phyloP scores from a whole-genome alignment of 2,329 filamentous ascomycete genomes.

The Nemania sp. region DNA sequence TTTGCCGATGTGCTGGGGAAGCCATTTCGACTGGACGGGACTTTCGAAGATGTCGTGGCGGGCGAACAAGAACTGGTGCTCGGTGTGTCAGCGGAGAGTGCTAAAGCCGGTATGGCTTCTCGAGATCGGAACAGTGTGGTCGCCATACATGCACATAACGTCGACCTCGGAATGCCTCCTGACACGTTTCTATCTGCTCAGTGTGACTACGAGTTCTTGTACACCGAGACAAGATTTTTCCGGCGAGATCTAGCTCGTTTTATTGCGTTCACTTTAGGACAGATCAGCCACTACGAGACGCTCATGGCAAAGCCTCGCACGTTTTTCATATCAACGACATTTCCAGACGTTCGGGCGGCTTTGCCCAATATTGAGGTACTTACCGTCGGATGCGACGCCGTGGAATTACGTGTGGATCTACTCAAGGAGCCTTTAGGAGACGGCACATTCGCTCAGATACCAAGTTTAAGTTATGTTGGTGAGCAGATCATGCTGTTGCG shows the following conservation, averaged over 20 bases:
- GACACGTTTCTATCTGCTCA: conserved; percentile 65
- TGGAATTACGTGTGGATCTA: conserved; percentile 83
- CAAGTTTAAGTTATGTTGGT: conserved; percentile 81
- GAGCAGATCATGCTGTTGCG: conserved; percentile 84
- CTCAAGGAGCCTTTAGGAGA: conserved; percentile 70
- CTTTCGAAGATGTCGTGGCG: conserved; percentile 56
- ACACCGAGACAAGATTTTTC: conserved; percentile 72
- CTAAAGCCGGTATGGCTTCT: conserved; percentile 60
- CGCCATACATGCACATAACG: conserved; percentile 75
- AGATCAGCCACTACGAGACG: conserved; percentile 76
- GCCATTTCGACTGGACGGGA: conserved; percentile 62
- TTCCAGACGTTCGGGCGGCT: conserved; percentile 81
- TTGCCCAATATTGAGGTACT: conserved; percentile 84
- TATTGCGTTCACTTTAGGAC: conserved; percentile 76
- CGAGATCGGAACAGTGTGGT: conserved; percentile 64
- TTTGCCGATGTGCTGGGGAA: conserved; percentile 82
- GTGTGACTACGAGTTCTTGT: conserved; percentile 87
- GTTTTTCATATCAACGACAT: conserved; percentile 85
- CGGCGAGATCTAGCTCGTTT: conserved; percentile 78
- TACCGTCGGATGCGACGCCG: conserved; percentile 82
- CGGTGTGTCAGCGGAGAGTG: conserved; percentile 62
- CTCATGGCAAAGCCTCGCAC: conserved; percentile 77
- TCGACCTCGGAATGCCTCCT: conserved; percentile 71
- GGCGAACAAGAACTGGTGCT: conserved; percentile 67
- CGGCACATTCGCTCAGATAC: conserved; percentile 65